These are phyloP conservation scores for Aspergillus bertholletiae DNA, from an alignment of 495 filamentous ascomycete species.

Conservation along the genomic window DNA sequence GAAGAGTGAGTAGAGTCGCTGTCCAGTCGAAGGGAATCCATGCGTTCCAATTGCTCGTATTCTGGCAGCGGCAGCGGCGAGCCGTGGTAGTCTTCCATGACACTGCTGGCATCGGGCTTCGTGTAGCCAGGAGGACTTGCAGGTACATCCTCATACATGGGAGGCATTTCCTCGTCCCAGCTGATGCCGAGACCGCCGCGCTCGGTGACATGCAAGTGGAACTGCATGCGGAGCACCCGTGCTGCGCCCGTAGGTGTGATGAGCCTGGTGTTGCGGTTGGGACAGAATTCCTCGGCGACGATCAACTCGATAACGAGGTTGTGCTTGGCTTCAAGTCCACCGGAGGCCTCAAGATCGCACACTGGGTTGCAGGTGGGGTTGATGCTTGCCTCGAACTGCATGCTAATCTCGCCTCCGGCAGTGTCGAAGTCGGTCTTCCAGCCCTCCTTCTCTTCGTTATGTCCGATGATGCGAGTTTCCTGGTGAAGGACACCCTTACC, in stretches of 20 bases:
- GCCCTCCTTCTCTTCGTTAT: constrained; percentile 73
- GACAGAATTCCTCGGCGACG: constrained; percentile 85
- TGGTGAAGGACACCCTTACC: constrained; percentile 76
- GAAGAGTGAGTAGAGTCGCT: constrained; percentile 37
- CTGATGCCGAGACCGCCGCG: constrained; percentile 84
- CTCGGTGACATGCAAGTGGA: constrained; percentile 76
- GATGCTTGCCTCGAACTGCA: constrained; percentile 75
- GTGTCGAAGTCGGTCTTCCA: constrained; percentile 93
- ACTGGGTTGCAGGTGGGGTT: constrained; percentile 57
- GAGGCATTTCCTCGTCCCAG: constrained; percentile 96
- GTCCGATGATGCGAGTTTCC: constrained; percentile 70
- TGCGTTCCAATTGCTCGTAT: constrained; percentile 41
- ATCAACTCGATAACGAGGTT: constrained; percentile 89
- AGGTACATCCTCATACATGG: constrained; percentile 92
- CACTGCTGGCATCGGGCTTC: constrained; percentile 36
- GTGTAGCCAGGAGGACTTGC: constrained; percentile 78
- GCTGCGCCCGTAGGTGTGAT: constrained; percentile 87
- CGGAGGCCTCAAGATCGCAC: constrained; percentile 77
- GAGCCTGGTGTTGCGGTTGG: constrained; percentile 62
- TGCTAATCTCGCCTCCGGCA: constrained; percentile 68
- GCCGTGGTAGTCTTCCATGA: constrained; percentile 43
- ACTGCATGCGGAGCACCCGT: constrained; percentile 90
- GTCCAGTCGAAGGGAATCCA: constrained; percentile 40
- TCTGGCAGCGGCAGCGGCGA: constrained; percentile 41
- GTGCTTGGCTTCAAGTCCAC: constrained; percentile 76